phyloP scores from a whole-genome alignment of 2,329 filamentous ascomycete species.

The Cladosporium velox region DNA sequence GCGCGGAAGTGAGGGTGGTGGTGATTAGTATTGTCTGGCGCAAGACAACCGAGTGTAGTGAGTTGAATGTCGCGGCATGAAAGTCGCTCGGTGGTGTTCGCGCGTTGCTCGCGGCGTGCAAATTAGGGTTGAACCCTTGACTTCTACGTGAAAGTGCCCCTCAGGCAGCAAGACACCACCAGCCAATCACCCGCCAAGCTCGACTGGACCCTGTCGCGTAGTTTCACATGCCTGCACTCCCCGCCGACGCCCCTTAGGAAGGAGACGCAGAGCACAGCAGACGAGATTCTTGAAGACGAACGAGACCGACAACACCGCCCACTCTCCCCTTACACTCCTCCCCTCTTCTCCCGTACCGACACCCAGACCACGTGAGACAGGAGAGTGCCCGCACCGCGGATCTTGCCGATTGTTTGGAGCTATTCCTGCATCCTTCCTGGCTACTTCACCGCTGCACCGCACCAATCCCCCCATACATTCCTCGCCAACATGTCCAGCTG shows the following conservation, averaged over 20 bases:
- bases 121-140: neutral
- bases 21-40: neutral
- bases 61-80: neutral
- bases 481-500: conserved; percentile 37
- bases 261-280: neutral
- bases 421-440: neutral
- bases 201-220: neutral
- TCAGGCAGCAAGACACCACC: neutral
- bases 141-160: neutral
- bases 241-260: neutral
- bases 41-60: neutral
- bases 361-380: neutral
- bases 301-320: neutral
- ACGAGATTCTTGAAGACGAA: neutral
- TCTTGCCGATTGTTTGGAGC: neutral
- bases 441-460: neutral
- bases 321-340: neutral
- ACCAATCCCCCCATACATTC: neutral
- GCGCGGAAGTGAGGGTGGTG: neutral
- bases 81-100: neutral
- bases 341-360: neutral
- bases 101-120: neutral
- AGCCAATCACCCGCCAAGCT: neutral
- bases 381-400: neutral
- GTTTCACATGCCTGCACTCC: conserved; percentile 14